A percentile compares a stretch with the other conserved stretches of the same genome.
Evolutionary conservation across 345 rosid species (phyloP).

Genomic region (Anacardium occidentale): DNA sequence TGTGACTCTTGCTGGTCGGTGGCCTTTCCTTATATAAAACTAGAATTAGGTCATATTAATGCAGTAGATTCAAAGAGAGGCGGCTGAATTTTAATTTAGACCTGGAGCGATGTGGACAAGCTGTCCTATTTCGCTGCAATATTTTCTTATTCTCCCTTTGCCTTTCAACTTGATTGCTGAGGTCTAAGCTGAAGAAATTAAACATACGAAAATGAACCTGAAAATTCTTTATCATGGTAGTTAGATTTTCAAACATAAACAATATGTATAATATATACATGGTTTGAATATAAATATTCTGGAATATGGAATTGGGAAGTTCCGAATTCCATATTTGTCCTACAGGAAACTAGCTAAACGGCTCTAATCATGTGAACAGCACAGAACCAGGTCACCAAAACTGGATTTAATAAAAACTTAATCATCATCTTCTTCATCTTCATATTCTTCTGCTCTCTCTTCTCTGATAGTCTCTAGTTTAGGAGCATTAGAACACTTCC

Average conservation of each 20-base stretch:
- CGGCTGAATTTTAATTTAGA: not conserved
- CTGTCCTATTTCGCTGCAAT: not conserved
- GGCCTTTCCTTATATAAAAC: conserved; percentile 7
- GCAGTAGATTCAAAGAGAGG: not conserved
- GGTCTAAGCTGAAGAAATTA: too few relatives aligned
- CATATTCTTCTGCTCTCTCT: conserved; percentile 37
- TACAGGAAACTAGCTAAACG: not conserved
- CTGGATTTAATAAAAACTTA: not conserved
- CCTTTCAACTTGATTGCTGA: too few relatives aligned
- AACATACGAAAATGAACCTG: too few relatives aligned
- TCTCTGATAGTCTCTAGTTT: conserved; percentile 45
- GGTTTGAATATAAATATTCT: too few relatives aligned
- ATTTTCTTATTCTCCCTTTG: too few relatives aligned
- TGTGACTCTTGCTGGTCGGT: conserved; percentile 29
- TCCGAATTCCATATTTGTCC: too few relatives aligned
- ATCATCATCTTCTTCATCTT: not conserved
- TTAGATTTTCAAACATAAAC: too few relatives aligned
- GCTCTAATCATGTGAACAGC: not conserved
- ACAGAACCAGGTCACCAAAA: not conserved
- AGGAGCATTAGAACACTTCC: conserved; percentile 32
- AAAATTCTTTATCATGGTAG: too few relatives aligned
- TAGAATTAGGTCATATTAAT: not conserved
- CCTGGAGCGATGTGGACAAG: not conserved
- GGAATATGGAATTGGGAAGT: not conserved
- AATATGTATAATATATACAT: too few relatives aligned